Percentiles rank a stretch among this genome's conserved stretches.
phyloP scores from a whole-genome alignment of 805 yeast genomes.

The Yamadazyma sp. region DNA sequence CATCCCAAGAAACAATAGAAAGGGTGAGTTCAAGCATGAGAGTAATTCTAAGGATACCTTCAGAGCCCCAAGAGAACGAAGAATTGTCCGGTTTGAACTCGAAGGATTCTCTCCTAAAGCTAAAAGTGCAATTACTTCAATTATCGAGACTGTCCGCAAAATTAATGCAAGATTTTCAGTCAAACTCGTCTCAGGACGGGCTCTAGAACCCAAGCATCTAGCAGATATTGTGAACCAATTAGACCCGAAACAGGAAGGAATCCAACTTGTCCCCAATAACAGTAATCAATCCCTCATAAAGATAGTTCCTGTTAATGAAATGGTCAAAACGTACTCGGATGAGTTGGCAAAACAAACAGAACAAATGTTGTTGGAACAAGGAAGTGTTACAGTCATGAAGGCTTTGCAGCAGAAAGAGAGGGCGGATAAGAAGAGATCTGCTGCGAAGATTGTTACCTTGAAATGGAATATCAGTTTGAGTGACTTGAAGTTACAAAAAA shows the following conservation, averaged over 20 bases:
- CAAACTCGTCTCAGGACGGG: conserved; percentile 25
- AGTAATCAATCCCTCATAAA: conserved; percentile 20
- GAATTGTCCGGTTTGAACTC: no score
- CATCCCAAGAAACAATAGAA: no score
- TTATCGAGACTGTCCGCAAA: conserved; percentile 24
- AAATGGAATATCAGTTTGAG: conserved; percentile 40
- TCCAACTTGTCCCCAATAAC: conserved; percentile 11
- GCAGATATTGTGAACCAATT: conserved; percentile 32
- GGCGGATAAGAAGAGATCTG: conserved; percentile 37
- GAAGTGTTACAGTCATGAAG: conserved; percentile 31
- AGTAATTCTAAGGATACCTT: no score
- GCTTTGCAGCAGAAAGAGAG: conserved; percentile 28
- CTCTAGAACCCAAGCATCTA: conserved; percentile 23
- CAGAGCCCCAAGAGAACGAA: conserved; percentile 3
- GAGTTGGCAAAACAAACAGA: conserved; percentile 33
- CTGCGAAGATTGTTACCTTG: conserved; percentile 31
- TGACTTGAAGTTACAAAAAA: conserved; percentile 41
- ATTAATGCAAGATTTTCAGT: conserved; percentile 23
- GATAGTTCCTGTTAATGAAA: conserved; percentile 24
- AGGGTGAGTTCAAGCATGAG: no score
- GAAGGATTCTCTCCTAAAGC: conserved; percentile 29
- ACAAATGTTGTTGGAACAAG: conserved; percentile 30
- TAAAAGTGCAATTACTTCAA: conserved; percentile 24
- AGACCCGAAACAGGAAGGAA: conserved; percentile 18
- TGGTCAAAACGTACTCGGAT: conserved; percentile 33